Percentiles rank a stretch among this genome's conserved stretches.
These are phyloP conservation scores for Comarum palustre DNA, from an alignment of 306 rosid species.

Conservation along the genomic window DNA sequence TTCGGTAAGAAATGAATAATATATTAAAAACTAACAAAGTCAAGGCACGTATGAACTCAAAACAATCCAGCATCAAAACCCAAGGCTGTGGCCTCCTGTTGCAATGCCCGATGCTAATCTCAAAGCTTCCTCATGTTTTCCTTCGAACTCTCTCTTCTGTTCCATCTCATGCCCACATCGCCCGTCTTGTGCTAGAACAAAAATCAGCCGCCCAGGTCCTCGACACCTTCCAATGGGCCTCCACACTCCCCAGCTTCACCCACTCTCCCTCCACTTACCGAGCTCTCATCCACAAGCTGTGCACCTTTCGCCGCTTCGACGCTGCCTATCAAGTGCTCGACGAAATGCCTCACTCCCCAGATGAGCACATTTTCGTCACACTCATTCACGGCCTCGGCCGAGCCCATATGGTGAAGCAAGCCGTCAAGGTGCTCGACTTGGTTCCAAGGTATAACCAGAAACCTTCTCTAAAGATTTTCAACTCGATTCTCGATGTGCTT, in stretches of 20 bases:
- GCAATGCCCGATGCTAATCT: constrained; percentile 1
- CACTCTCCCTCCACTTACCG: constrained; percentile 70
- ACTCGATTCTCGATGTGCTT: constrained; percentile 63
- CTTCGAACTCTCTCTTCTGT: constrained; percentile 13
- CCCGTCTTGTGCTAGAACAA: constrained; percentile 52
- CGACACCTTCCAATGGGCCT: constrained; percentile 69
- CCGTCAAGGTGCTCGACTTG: constrained; percentile 51
- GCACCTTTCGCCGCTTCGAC: constrained; percentile 55
- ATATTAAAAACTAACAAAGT: too few species aligned
- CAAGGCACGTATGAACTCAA: too few species aligned
- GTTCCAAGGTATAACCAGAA: constrained; percentile 36
- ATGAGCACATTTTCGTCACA: constrained; percentile 54
- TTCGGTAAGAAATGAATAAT: too few species aligned
- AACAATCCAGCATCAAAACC: too few species aligned
- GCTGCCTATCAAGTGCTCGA: constrained; percentile 65
- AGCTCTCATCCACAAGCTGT: constrained; percentile 57
- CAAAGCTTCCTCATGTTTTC: constrained; percentile 1
- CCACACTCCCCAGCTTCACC: constrained; percentile 45
- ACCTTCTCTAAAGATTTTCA: constrained; percentile 60
- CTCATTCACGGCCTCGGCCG: constrained; percentile 52
- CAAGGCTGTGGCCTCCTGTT: too few species aligned
- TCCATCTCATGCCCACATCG: constrained; percentile 46
- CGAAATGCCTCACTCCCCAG: constrained; percentile 59
- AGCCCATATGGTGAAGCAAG: constrained; percentile 43
- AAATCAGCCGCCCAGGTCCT: constrained; percentile 50